Base-by-base conservation (phyloP, 2,329 filamentous ascomycete species). In the Lasiodiplodia sp. region DNA sequence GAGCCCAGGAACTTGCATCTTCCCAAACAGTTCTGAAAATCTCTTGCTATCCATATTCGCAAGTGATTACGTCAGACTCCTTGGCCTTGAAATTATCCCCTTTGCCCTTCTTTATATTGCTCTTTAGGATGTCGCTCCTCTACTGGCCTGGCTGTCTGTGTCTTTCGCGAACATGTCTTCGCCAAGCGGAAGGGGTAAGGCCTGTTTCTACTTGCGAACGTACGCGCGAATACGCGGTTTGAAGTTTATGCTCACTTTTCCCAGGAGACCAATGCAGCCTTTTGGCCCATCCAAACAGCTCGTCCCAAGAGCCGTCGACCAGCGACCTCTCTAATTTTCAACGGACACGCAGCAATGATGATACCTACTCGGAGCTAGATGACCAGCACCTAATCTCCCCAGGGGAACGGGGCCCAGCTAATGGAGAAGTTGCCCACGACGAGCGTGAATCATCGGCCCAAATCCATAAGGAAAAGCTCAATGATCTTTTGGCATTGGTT, bases 401-500 rank as follows among this genome's bases (percentile, higher is more conserved):
- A 7, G n/a, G 25, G 14, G 14, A 66, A 37, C 25, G 21, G 18
- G 8, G 21, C 4, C 23, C 28, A 3, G 31, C 11, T 12, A 53
- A 34, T 8, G 49, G 18, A 4, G 25, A 12, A 10, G 3, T 1
- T 1, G 34, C 18, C 52, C 6, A 25, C 7, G 28, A 31, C 28
- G 4, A 44, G 1, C 40, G 4, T 7, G 28, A 28, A 7, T 53
- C 31, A 10, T 51, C 44, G 4, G 31, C 31, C 10, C 38, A 49
- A 21, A 37, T 34, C 31, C 49, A 56, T 10, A 21, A 38, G 11
- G 40, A 53, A n/a, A 56, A 25, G 10, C 6, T 67, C 4, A 12
- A 6, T 8, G 66, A 67, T 16, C 44, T 67, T 34, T 40, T 47
- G 8, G 55, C 55, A 21, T 7, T 52, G 34, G 51, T 67, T 55